Percentiles rank a stretch among this genome's conserved stretches.
Evolutionary conservation across 1,284 basidiomycete genomes (phyloP).

Genomic region (Puccinia coronata): DNA sequence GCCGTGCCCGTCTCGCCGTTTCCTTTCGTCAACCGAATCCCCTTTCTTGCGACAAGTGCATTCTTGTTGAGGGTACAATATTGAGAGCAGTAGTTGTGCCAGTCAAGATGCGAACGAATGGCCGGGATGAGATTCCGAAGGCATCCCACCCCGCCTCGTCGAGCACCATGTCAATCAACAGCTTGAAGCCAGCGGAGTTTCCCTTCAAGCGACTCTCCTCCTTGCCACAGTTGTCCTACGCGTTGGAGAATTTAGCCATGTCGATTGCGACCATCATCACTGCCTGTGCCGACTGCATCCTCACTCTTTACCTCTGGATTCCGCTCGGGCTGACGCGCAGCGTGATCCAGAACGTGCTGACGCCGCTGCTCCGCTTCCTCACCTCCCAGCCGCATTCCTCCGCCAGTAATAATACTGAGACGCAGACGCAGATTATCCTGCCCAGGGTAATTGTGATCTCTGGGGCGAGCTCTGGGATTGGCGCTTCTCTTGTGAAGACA

Average conservation of each 20-base stretch:
- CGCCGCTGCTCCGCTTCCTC: slow-evolving; percentile 4
- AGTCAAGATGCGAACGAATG: slow-evolving; percentile 9
- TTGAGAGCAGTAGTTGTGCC: background rate
- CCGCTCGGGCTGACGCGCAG: slow-evolving; percentile 24
- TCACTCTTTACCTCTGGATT: slow-evolving; percentile 44
- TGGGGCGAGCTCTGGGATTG: slow-evolving; percentile 46
- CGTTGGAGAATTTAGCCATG: slow-evolving; percentile 33
- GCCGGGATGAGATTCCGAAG: slow-evolving; percentile 21
- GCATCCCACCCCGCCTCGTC: slow-evolving; percentile 35
- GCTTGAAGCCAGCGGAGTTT: slow-evolving; percentile 26
- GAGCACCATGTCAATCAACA: slow-evolving; percentile 36
- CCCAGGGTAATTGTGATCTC: slow-evolving; percentile 32
- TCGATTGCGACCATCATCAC: slow-evolving; percentile 24
- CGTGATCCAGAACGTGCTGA: slow-evolving; percentile 2
- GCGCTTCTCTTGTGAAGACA: slow-evolving; percentile 24
- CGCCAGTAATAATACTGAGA: background rate
- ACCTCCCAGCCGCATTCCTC: background rate
- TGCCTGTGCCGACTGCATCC: slow-evolving; percentile 21
- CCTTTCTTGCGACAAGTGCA: background rate
- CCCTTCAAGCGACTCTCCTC: slow-evolving; percentile 24
- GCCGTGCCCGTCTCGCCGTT: background rate
- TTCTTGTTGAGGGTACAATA: background rate
- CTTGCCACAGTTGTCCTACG: slow-evolving; percentile 24
- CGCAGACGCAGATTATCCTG: background rate
- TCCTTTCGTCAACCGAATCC: background rate